Evolutionary conservation across 2,329 filamentous ascomycete genomes (phyloP).

Genomic region (Beauveria sp.): DNA sequence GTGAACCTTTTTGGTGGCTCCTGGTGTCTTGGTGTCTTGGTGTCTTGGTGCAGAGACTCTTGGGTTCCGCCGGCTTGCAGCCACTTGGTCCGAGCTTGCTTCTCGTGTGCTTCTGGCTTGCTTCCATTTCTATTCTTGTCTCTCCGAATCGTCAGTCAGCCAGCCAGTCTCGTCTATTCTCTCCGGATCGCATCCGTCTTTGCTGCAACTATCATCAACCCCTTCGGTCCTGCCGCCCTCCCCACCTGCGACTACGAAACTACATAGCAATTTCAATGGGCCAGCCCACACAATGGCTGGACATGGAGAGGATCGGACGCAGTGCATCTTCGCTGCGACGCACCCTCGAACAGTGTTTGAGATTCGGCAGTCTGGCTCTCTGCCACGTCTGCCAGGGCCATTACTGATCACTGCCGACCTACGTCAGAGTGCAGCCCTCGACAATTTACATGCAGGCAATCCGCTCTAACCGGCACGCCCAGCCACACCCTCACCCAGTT

Average conservation of each 20-base stretch:
- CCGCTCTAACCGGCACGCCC: neutral
- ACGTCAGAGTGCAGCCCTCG: neutral
- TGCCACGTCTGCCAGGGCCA: neutral
- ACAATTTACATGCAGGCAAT: neutral
- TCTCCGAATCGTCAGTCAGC: neutral
- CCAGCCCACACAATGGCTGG: neutral
- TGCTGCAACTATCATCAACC: neutral
- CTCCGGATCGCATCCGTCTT: neutral
- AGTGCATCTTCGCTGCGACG: neutral
- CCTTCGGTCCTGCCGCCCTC: too few relatives aligned
- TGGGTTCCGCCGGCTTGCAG: neutral
- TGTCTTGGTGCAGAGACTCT: neutral
- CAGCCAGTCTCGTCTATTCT: neutral
- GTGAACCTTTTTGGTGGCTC: neutral
- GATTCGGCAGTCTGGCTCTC: neutral
- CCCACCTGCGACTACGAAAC: neutral
- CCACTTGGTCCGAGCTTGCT: slow-evolving; percentile 4
- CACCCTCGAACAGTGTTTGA: neutral
- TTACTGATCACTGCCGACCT: neutral
- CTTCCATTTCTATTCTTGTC: neutral
- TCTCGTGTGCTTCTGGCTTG: slow-evolving; percentile 3
- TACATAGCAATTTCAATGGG: slow-evolving; percentile 1
- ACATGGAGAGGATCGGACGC: neutral
- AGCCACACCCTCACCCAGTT: neutral
- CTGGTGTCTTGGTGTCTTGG: too few relatives aligned